phyloP scores from a whole-genome alignment of 192 early-diverging fungal species.

The Podila epicladia region DNA sequence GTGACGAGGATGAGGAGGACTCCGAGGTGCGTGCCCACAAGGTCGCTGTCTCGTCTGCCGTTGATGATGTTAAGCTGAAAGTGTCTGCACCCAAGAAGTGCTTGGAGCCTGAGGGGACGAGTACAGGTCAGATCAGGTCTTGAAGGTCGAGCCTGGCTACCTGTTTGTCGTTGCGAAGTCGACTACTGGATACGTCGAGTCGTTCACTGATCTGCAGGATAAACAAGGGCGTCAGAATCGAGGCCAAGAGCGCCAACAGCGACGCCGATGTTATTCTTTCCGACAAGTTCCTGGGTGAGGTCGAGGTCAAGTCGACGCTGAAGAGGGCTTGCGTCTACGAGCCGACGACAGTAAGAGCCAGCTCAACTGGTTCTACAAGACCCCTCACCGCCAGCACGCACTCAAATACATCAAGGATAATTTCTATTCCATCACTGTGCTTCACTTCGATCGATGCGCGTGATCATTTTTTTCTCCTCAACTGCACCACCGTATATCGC shows the following conservation, averaged over 20 bases:
- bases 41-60: background rate
- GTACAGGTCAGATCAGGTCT: background rate
- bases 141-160: background rate
- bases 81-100: background rate
- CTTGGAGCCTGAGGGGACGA: background rate
- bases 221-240: background rate
- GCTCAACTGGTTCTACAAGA: background rate
- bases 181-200: conserved; percentile 9
- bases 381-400: background rate
- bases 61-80: background rate
- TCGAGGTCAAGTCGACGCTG: background rate
- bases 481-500: too few relatives aligned
- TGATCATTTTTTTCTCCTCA: too few relatives aligned
- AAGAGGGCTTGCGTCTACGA: background rate
- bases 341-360: background rate
- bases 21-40: background rate
- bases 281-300: background rate
- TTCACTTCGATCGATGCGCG: too few relatives aligned
- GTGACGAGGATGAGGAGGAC: conserved; percentile 11
- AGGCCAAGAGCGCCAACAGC: background rate
- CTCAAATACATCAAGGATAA: conserved; percentile 3
- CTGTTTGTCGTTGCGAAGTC: background rate
- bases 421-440: background rate
- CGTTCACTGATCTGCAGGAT: background rate
- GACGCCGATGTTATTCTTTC: background rate